Base-by-base conservation (phyloP, 352 stramenopile species). In the Phytopythium sindhum region DNA sequence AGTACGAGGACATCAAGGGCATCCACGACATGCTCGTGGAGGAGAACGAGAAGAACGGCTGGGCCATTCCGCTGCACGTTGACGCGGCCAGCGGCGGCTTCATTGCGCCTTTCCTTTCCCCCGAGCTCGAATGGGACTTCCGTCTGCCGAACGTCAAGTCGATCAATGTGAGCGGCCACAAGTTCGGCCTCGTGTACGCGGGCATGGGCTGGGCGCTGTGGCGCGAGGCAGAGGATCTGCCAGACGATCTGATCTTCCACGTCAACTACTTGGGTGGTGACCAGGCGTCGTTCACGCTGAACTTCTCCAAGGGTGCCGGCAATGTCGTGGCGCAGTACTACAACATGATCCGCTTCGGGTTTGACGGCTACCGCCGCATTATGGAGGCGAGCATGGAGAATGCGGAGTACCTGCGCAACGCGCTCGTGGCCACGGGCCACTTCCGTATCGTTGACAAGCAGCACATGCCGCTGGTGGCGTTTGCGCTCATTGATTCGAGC, bases 151-250 rank as follows among this genome's bases (percentile, higher is more conserved):
- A 95, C 56, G 90, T 97, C 67, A 95, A 97, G 72, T 96, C 84
- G 31, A 97, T 98, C 65, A 97, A 97, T 63, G 87, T 94, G n/a
- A 97, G 88, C 54, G 93, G 93, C 51, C 93, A 98, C 80, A 98
- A 98, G 68, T 98, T 97, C 70, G 93, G 93, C 1, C 82, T 97
- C 29, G 88, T 95, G 52, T 97, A 97, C 65, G 90, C 89, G n/a
- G 93, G 93, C 31, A 97, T 97, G 73, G 93, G 93, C 45, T 97
- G 91, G 91, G 86, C 95, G 4, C 66, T 97, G 12, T 98, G 93
- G 83, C 88, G 87, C n/a, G 85, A 96, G 59, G 61, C 69, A 1
- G 65, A 74, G 19, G 88, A 96, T 63, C 74, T 97, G 8, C 90
- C 90, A 6, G 85, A 93, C 0, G 89, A 97, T 60, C 72, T 97